Evolutionary conservation across 257 asterid species (phyloP).

Genomic region (Scutellaria baicalensis): DNA sequence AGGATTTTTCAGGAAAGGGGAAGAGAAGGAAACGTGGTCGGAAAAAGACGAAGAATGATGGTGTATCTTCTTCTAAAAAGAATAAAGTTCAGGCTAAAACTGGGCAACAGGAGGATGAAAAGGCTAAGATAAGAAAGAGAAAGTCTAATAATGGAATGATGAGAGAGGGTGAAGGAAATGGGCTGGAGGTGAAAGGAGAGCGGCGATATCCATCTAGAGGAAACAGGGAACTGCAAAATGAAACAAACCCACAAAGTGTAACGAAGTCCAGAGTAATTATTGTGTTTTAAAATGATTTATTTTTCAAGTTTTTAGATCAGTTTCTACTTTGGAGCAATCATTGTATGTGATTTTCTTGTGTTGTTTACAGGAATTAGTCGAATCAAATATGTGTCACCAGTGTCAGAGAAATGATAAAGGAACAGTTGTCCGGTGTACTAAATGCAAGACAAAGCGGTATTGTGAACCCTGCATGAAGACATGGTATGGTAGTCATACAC

Average conservation of each 20-base stretch:
- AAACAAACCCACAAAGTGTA: not conserved
- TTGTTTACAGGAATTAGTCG: slow-evolving; percentile 11
- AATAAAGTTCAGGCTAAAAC: too few relatives aligned
- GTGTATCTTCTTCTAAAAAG: not conserved
- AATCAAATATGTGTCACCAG: slow-evolving; percentile 44
- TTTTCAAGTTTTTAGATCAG: not conserved
- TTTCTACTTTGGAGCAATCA: not conserved
- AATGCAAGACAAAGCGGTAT: slow-evolving; percentile 37
- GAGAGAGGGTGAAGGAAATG: not conserved
- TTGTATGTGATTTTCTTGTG: not conserved
- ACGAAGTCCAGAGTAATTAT: not conserved
- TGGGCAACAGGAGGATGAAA: not conserved
- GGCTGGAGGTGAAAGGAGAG: not conserved
- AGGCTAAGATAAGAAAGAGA: not conserved
- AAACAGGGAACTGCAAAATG: not conserved
- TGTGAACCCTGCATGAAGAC: slow-evolving; percentile 28
- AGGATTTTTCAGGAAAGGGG: not conserved
- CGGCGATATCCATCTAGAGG: not conserved
- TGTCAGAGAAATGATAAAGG: slow-evolving; percentile 44
- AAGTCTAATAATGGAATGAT: not conserved
- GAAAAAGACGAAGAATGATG: not conserved
- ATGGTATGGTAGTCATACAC: slow-evolving; percentile 30
- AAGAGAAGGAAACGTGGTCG: too few relatives aligned
- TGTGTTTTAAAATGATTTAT: not conserved
- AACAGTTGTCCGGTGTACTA: slow-evolving; percentile 37